These are phyloP conservation scores for Echria macrotheca DNA, from an alignment of 495 filamentous ascomycete species.

Conservation along the genomic window DNA sequence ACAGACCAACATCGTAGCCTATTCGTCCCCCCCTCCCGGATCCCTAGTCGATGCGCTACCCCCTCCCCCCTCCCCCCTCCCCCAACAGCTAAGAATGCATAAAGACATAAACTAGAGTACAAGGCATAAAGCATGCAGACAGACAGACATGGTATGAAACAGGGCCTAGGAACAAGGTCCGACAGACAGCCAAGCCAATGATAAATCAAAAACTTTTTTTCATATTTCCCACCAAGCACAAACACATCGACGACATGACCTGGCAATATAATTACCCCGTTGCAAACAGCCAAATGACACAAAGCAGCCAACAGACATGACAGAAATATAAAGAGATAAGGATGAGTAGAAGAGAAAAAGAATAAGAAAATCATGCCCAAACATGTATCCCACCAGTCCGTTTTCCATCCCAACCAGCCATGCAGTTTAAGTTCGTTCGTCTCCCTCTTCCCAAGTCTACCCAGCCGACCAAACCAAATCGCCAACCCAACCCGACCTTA, in stretches of 20 bases:
- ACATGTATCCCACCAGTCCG: constrained; percentile 3
- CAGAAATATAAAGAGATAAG: background rate
- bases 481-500: background rate
- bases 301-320: constrained; percentile 1
- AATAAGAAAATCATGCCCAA: background rate
- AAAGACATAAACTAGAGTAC: constrained; percentile 4
- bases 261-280: background rate
- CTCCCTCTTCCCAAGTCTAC: background rate
- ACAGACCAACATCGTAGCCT: background rate
- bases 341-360: constrained; percentile 4
- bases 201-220: constrained; percentile 13
- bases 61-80: no score
- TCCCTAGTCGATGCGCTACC: constrained; percentile 3
- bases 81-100: constrained; percentile 9
- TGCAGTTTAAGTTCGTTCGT: background rate
- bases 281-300: background rate
- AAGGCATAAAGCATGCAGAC: constrained; percentile 12
- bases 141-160: background rate
- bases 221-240: background rate
- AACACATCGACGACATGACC: background rate
- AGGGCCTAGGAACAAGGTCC: no score
- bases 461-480: background rate
- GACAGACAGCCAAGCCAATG: constrained; percentile 1
- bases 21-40: background rate
- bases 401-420: background rate